A percentile compares a stretch with the other conserved stretches of the same genome.
These are phyloP conservation scores for Candida sanyiensis DNA, from an alignment of 805 yeast genomes.

Conservation along the genomic window DNA sequence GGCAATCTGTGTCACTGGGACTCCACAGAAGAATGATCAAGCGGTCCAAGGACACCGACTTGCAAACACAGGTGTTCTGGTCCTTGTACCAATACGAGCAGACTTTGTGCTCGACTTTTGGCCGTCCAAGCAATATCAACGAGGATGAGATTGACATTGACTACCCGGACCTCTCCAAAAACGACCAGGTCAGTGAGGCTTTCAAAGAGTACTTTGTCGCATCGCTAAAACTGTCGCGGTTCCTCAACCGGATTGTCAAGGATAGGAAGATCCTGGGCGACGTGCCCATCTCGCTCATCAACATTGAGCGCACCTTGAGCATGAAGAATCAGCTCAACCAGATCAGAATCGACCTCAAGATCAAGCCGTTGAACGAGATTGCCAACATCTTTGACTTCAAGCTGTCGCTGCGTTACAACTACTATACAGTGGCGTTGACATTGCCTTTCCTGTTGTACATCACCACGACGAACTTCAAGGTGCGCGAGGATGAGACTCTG, in stretches of 20 bases:
- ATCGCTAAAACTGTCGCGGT: constrained; percentile 32
- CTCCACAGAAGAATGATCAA: constrained; percentile 36
- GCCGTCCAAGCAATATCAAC: constrained; percentile 39
- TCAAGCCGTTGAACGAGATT: constrained; percentile 19
- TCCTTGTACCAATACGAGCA: constrained; percentile 38
- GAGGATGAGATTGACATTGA: constrained; percentile 41
- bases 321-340: constrained; percentile 31
- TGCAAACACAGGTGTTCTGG: constrained; percentile 36
- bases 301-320: constrained; percentile 36
- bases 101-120: constrained; percentile 38
- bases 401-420: constrained; percentile 36
- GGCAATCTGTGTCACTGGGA: constrained; percentile 46
- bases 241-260: constrained; percentile 36
- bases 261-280: constrained; percentile 31
- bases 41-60: constrained; percentile 14
- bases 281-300: constrained; percentile 33
- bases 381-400: constrained; percentile 36
- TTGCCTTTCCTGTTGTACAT: constrained; percentile 39
- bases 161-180: constrained; percentile 27
- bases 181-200: constrained; percentile 20
- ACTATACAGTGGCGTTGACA: constrained; percentile 36
- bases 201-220: constrained; percentile 29
- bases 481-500: constrained; percentile 38
- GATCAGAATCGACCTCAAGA: constrained; percentile 33
- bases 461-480: constrained; percentile 30